phyloP scores from a whole-genome alignment of 2,329 filamentous ascomycete species.

The Fusarium floridanum region DNA sequence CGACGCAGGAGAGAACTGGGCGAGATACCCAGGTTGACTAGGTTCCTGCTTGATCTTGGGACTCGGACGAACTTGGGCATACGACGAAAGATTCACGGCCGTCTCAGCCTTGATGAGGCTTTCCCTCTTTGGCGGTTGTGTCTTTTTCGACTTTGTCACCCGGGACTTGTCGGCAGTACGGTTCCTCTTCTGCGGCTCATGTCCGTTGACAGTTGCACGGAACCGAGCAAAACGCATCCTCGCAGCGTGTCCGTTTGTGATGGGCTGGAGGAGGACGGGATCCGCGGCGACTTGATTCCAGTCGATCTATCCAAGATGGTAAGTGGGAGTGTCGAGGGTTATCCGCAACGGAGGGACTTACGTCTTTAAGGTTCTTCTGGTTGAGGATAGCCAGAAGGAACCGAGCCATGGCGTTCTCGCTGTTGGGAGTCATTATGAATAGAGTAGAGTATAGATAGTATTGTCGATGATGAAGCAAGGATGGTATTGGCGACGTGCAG shows the following conservation, averaged over 20 bases:
- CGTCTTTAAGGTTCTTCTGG: conserved; percentile 72
- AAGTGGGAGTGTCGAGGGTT: conserved; percentile 9
- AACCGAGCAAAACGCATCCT: conserved; percentile 72
- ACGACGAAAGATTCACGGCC: conserved; percentile 45
- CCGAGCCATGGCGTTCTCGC: conserved; percentile 68
- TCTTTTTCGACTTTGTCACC: conserved; percentile 61
- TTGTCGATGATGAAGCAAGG: conserved; percentile 5
- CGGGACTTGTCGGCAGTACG: conserved; percentile 57
- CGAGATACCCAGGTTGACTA: conserved; percentile 46
- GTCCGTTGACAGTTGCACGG: conserved; percentile 59
- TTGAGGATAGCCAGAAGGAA: conserved; percentile 71
- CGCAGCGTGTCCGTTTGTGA: conserved; percentile 71
- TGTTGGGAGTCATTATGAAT: conserved; percentile 64
- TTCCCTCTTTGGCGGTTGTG: conserved; percentile 49
- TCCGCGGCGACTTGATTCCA: conserved; percentile 70
- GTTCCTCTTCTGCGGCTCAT: conserved; percentile 63
- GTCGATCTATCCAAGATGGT: conserved; percentile 62
- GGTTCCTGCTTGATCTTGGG: conserved; percentile 56
- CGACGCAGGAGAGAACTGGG: conserved; percentile 55
- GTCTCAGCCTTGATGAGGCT: conserved; percentile 58
- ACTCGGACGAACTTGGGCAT: conserved; percentile 46
- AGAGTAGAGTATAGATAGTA: not conserved
- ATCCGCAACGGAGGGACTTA: conserved; percentile 52
- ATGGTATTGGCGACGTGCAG: conserved; percentile 5
- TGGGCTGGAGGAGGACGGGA: conserved; percentile 65